Evolutionary conservation across 345 rosid species (phyloP), one percentile per base, ranked within the genome.

Genomic region (Boechera retrofracta): DNA sequence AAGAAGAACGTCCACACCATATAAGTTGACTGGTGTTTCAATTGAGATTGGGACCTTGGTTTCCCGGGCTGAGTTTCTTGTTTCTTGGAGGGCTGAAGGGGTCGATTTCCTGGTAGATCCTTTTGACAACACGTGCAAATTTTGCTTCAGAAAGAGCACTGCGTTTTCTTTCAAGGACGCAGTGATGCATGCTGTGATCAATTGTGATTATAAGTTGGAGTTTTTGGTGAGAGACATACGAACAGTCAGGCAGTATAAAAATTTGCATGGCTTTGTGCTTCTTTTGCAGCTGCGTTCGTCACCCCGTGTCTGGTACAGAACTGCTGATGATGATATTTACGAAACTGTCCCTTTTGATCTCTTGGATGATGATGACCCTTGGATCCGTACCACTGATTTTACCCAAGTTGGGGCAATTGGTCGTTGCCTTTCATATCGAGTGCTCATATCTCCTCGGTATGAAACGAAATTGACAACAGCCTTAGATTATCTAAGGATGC

Each of bases 321-420:
- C 97, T 53, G 96, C 94, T 2, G 92, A 90, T 75, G 97, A 94
- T 72, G 91, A 91, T 45, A 78, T 89, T 8, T 71, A 86, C 56
- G 87, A 76, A 28, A 64, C 80, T 3, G 86, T 82, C 48, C 85
- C 94, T 15, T 82, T 70, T 54, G 94, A 90, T 76, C 61, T 91
- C 79, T 80, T 94, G 80, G 98, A 94, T 78, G 97, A 94, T 76
- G 98, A 94, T 77, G 98, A 94, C 74, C 98, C 97, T 72, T 94
- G 98, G 97, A 91, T 94, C 71, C 83, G 90, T 59, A 91, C 97
- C 41, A 90, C 96, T 29, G 97, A 91, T 86, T 89, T 90, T 74
- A 89, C 95, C 0, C 80, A 79, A 24, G 81, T 85, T 70, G 92
- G 97, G 16, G 93, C 96, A 44, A 77, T 91, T 71, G 90, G 96